phyloP scores from a whole-genome alignment of 1,284 basidiomycete species.

The Omphalotus olearius region DNA sequence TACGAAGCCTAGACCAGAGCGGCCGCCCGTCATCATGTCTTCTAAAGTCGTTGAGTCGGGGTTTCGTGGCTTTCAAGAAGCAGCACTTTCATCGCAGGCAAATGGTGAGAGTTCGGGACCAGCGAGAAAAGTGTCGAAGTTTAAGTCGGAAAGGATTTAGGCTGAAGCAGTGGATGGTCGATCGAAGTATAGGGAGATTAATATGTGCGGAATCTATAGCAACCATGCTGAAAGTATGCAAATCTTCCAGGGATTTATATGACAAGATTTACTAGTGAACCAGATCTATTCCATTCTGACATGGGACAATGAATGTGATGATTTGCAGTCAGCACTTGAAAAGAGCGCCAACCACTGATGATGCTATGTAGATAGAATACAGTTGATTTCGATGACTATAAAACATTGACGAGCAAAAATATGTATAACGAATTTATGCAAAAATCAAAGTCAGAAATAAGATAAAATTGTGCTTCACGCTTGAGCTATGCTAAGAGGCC shows the following conservation, averaged over 20 bases:
- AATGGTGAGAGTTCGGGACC: slow-evolving; percentile 15
- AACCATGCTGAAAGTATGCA: too few relatives aligned
- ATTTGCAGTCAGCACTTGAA: neutral
- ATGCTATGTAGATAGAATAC: slow-evolving; percentile 2
- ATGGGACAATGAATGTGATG: too few relatives aligned
- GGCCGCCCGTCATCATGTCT: slow-evolving; percentile 38
- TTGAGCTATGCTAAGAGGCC: neutral
- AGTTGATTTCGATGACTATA: neutral
- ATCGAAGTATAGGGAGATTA: too few relatives aligned
- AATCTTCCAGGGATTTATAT: too few relatives aligned
- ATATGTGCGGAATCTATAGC: too few relatives aligned
- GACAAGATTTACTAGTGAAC: too few relatives aligned
- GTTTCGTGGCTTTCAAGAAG: slow-evolving; percentile 1
- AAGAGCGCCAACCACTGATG: neutral
- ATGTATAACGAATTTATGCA: neutral
- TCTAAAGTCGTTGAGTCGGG: slow-evolving; percentile 32
- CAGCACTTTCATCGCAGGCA: slow-evolving; percentile 6
- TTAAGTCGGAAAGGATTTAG: slow-evolving; percentile 38
- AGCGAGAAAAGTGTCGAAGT: slow-evolving; percentile 39
- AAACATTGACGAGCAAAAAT: slow-evolving; percentile 7
- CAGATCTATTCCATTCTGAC: too few relatives aligned
- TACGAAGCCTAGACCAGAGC: slow-evolving; percentile 23
- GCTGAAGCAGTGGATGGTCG: neutral
- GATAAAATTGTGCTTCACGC: neutral
- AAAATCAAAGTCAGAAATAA: neutral